Evolutionary conservation across 2,329 filamentous ascomycete genomes (phyloP).

Genomic region (Trichoderma cornu-damae): DNA sequence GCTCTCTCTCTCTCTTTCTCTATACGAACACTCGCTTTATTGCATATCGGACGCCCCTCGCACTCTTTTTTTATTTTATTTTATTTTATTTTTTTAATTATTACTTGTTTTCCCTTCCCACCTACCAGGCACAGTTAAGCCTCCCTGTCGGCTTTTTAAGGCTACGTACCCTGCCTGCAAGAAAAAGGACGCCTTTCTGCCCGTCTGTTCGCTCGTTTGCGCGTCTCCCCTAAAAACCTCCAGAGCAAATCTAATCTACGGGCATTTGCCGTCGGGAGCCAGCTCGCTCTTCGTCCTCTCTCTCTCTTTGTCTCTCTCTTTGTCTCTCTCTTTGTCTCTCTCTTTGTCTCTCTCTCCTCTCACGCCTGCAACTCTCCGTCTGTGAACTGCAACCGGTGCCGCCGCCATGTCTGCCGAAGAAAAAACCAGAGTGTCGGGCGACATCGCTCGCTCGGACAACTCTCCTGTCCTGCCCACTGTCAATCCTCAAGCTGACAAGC

Average conservation of each 20-base stretch:
- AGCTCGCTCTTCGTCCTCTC: constrained; percentile 32
- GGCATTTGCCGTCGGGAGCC: constrained; percentile 22
- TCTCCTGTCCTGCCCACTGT: constrained; percentile 69
- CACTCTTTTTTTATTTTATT: constrained; percentile 25
- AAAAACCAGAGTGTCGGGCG: constrained; percentile 79
- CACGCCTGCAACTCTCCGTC: constrained; percentile 1
- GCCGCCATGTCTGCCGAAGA: constrained; percentile 52
- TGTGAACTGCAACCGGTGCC: constrained; percentile 1
- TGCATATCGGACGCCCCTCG: constrained; percentile 33
- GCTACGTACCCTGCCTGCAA: constrained; percentile 19
- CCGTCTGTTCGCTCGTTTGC: constrained; percentile 39
- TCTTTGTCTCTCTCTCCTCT: not conserved
- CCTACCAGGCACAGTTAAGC: not conserved
- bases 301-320: too few relatives aligned
- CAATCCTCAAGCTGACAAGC: constrained; percentile 70
- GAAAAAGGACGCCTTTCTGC: constrained; percentile 21
- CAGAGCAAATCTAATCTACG: constrained; percentile 18
- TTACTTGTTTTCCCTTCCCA: constrained; percentile 12
- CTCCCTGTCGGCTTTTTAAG: constrained; percentile 6
- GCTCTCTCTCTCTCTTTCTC: constrained; percentile 15
- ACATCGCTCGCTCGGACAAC: constrained; percentile 58
- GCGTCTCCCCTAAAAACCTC: constrained; percentile 26
- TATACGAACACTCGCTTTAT: constrained; percentile 30
- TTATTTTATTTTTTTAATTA: too few relatives aligned
- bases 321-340: constrained; percentile 27